These are phyloP conservation scores for Tylopilus rubrobrunneus DNA, from an alignment of 768 basidiomycete genomes.

Conservation along the genomic window DNA sequence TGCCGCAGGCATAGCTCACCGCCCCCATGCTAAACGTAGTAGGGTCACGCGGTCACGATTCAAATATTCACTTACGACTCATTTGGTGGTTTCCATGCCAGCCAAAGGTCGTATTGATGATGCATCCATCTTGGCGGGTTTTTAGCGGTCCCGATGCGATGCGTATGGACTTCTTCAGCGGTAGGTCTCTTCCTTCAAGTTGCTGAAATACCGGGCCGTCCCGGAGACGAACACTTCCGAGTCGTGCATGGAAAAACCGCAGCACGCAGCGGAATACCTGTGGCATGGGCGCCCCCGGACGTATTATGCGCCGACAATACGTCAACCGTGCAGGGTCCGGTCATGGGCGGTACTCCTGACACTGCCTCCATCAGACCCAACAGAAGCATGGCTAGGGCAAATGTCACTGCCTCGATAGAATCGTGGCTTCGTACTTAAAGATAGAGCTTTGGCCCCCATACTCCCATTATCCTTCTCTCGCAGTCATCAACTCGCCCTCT, in stretches of 20 bases:
- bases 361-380: conserved; percentile 12
- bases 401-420: conserved; percentile 18
- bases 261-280: neutral
- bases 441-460: neutral
- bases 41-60: too few relatives aligned
- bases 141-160: neutral
- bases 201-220: too few relatives aligned
- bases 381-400: neutral
- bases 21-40: too few relatives aligned
- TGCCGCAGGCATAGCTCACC: neutral
- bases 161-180: too few relatives aligned
- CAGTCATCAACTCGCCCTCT: neutral
- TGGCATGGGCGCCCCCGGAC: neutral
- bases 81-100: neutral
- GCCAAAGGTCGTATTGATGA: neutral
- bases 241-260: too few relatives aligned
- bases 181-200: too few relatives aligned
- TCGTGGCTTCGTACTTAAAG: conserved; percentile 20
- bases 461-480: neutral
- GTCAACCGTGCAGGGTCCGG: neutral
- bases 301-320: neutral
- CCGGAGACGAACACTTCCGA: too few relatives aligned
- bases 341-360: neutral
- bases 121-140: neutral
- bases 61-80: too few relatives aligned